Conservation (phyloP, 2,329 filamentous ascomycete species). For the Chaetomium sp. region DNA sequence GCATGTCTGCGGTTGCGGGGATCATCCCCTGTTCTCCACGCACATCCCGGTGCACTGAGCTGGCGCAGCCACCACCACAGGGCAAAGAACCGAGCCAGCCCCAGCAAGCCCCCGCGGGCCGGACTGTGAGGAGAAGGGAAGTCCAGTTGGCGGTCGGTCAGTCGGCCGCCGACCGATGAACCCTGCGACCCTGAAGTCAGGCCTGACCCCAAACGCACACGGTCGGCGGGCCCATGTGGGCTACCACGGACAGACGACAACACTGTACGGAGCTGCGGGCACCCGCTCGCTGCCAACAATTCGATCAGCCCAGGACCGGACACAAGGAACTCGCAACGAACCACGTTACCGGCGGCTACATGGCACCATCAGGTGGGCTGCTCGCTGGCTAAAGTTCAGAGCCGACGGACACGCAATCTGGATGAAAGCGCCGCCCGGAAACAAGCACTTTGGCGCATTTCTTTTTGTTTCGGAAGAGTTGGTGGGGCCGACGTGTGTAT, state of each 20-base stretch:
- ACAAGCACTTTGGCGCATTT: neutral
- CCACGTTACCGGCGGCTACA: neutral
- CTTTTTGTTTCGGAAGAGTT: neutral
- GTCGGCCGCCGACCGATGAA: constrained; percentile 3
- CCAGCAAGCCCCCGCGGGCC: no score
- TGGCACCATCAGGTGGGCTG: neutral
- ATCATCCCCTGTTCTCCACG: constrained; percentile 9
- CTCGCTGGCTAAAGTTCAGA: constrained; percentile 14
- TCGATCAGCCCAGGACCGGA: neutral
- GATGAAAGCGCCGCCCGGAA: constrained; percentile 17
- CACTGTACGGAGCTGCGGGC: no score
- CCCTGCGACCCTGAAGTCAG: neutral
- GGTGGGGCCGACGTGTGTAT: neutral
- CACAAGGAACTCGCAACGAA: neutral
- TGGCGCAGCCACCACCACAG: constrained; percentile 11
- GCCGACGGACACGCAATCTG: constrained; percentile 23
- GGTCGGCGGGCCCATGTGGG: neutral
- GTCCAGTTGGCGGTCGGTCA: neutral
- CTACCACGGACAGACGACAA: no score
- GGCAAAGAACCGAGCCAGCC: no score
- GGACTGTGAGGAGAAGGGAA: neutral
- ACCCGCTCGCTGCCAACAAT: neutral
- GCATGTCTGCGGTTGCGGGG: constrained; percentile 12
- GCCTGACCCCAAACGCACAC: neutral
- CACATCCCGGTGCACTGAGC: neutral